These are phyloP conservation scores for Kitagawia praeruptora DNA, from an alignment of 129 eudicot species.

Conservation along the genomic window DNA sequence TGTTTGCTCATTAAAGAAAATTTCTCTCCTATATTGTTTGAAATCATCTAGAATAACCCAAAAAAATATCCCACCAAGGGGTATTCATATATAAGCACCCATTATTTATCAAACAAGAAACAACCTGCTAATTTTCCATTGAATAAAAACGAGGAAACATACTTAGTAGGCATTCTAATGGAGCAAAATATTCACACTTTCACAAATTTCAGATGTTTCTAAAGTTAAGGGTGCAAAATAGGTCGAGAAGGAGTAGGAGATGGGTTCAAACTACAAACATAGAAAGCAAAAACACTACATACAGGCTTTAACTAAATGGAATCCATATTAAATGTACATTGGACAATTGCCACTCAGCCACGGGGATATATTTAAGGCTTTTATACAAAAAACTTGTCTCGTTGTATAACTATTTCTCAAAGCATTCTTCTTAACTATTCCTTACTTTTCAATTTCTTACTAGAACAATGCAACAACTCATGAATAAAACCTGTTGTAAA, in stretches of 20 bases:
- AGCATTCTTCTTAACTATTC: background rate
- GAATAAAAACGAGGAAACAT: background rate
- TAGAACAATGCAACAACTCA: background rate
- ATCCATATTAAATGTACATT: background rate
- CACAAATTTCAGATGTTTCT: background rate
- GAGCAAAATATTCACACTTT: background rate
- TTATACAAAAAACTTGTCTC: background rate
- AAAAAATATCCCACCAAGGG: background rate
- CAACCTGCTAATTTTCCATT: background rate
- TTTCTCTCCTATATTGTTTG: background rate
- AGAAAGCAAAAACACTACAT: background rate
- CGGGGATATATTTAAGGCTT: background rate
- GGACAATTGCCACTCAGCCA: background rate
- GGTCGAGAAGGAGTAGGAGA: background rate
- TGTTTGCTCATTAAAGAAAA: background rate
- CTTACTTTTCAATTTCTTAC: background rate
- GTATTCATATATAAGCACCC: background rate
- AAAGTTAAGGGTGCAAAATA: background rate
- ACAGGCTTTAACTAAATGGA: background rate
- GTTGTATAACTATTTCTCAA: background rate
- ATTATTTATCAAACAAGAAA: background rate
- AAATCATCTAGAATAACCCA: background rate
- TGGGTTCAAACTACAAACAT: background rate
- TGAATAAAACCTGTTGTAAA: background rate
- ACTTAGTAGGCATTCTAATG: background rate